phyloP scores from a whole-genome alignment of 1,139 yeast genomes.

The Sugiyamaella castrensis region DNA sequence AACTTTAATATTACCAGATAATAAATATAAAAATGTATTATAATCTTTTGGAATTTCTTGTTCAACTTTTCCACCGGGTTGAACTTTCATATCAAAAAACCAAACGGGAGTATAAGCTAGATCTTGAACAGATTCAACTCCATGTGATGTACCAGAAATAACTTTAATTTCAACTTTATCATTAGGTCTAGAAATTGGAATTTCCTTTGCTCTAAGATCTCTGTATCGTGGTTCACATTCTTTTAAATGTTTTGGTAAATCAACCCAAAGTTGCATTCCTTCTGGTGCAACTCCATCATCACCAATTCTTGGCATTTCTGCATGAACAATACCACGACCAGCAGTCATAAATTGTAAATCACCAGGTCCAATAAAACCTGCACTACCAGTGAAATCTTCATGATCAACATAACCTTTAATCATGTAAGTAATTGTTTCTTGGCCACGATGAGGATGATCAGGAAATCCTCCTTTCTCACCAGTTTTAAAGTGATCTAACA shows the following conservation, averaged over 20 bases:
- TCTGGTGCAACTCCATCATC: slow-evolving; percentile 46
- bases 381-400: slow-evolving; percentile 85
- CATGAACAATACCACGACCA: slow-evolving; percentile 82
- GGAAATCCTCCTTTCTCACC: slow-evolving; percentile 75
- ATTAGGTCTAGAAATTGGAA: slow-evolving; percentile 65
- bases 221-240: slow-evolving; percentile 74
- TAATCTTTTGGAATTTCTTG: slow-evolving; percentile 62
- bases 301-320: slow-evolving; percentile 76
- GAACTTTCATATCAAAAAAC: slow-evolving; percentile 62
- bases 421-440: slow-evolving; percentile 79
- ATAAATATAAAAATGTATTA: slow-evolving; percentile 70
- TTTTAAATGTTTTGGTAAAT: slow-evolving; percentile 69
- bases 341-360: slow-evolving; percentile 96
- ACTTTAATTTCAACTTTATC: slow-evolving; percentile 69
- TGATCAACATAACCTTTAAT: slow-evolving; percentile 78
- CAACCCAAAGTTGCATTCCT: slow-evolving; percentile 93
- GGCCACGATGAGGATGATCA: slow-evolving; percentile 91
- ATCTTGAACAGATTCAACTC: slow-evolving; percentile 68
- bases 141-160: slow-evolving; percentile 74
- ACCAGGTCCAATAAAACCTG: slow-evolving; percentile 76
- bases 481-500: slow-evolving; percentile 76
- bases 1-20: slow-evolving; percentile 59
- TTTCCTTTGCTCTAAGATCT: slow-evolving; percentile 67
- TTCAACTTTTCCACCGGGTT: slow-evolving; percentile 63
- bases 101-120: slow-evolving; percentile 84